phyloP scores from a whole-genome alignment of 2,329 filamentous ascomycete genomes.

The Colletotrichum sp. region DNA sequence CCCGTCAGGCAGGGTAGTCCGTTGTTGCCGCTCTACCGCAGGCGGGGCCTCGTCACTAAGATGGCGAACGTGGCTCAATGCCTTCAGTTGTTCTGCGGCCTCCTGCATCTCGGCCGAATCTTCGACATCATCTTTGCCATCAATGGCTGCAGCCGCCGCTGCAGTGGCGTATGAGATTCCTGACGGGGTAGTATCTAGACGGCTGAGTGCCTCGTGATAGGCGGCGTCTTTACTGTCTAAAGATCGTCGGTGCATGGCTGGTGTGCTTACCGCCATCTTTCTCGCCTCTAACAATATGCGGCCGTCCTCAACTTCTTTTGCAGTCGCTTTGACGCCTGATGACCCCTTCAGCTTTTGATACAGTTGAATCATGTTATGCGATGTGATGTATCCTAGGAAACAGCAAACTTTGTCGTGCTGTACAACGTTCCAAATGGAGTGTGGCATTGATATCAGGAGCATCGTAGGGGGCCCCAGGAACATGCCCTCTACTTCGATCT shows the following conservation, averaged over 20 bases:
- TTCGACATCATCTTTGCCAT: conserved; percentile 55
- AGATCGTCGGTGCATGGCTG: conserved; percentile 26
- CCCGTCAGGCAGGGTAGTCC: conserved; percentile 44
- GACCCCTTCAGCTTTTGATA: conserved; percentile 63
- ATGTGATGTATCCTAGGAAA: conserved; percentile 68
- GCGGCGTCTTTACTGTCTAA: conserved; percentile 17
- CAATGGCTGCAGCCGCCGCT: conserved; percentile 24
- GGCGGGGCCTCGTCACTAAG: conserved; percentile 34
- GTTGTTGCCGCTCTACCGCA: conserved; percentile 30
- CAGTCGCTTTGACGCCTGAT: conserved; percentile 46
- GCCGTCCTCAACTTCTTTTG: conserved; percentile 61
- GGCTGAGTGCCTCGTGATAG: conserved; percentile 9
- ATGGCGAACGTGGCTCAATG: conserved; percentile 64
- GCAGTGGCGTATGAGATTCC: conserved; percentile 14
- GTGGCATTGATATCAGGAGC: conserved; percentile 69
- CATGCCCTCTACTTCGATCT: conserved; percentile 70
- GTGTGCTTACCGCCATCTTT: conserved; percentile 45
- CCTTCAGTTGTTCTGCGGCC: conserved; percentile 69
- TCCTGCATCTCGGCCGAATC: conserved; percentile 74
- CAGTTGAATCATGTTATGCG: conserved; percentile 69
- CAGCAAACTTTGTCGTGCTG: conserved; percentile 71
- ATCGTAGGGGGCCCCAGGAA: conserved; percentile 71
- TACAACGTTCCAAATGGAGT: conserved; percentile 66
- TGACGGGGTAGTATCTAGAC: conserved; percentile 4
- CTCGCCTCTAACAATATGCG: conserved; percentile 60